Base-by-base conservation (phyloP, 106 monocot species). In the Dendrobium chrysotoxum region DNA sequence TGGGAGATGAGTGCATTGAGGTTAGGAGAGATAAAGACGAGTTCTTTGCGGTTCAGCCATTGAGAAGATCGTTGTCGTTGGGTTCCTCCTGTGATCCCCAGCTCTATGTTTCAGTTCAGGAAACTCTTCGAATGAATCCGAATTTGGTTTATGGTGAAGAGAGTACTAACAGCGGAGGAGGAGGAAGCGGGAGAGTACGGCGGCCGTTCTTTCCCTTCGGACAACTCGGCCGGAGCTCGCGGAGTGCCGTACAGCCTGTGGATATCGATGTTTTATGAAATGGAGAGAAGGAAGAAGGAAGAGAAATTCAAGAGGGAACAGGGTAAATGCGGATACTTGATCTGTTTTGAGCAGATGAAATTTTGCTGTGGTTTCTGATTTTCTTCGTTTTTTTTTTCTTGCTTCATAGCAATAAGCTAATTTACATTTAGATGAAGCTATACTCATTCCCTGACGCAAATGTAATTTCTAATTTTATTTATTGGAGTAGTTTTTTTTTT, bases 31-130 rank as follows among this genome's bases (percentile, higher is more conserved):
- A 75, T 0, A 85, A 82, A 28, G 86, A 86, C 5, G 91, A 89
- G 72, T 28, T 81, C 75, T 86, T 84, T 68, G 40, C 1, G 2
- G 85, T 89, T 9, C 88, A 86, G 78, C 86, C 88, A 15, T 58
- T 94, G 13, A 81, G 91, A 86, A 84, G 94, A 82, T 94, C 94
- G 1, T 78, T 94, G 67, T 94, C 94, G n/a, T 80, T 94, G 91
- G 91, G 89, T 35, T 89, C 89, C n/a, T 93, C 85, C n/a, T 55
- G 12, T 25, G 80, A 89, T 26, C 80, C 84, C 53, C 85, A 86
- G 28, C 81, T 89, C 66, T 84, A 80, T 61, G 46, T 87, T 35
- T 85, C 89, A 4, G 81, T 91, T 26, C 88, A 89, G 79, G 86
- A 91, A 81, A 82, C 84, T 18, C 53, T 89, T 11, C 54, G 67